Conservation (phyloP, 164 flowering plant genomes). For the Protea cynaroides region DNA sequence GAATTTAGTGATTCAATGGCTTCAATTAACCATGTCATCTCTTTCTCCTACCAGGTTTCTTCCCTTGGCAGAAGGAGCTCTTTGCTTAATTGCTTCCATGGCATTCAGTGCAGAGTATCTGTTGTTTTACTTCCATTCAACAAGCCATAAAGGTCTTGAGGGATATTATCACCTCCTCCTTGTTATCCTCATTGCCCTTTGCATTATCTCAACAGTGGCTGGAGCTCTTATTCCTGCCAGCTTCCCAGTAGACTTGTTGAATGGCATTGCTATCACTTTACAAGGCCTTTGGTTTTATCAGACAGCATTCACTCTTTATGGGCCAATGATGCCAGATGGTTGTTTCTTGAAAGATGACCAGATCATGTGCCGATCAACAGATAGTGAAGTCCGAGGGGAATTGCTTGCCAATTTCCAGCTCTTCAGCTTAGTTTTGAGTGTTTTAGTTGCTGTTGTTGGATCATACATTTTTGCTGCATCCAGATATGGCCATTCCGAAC, state of each 20-base stretch:
- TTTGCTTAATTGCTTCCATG: slow-evolving; percentile 68
- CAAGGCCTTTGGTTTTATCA: slow-evolving; percentile 99
- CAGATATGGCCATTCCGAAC: slow-evolving; percentile 33
- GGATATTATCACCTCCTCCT: slow-evolving; percentile 92
- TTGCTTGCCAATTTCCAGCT: slow-evolving; percentile 82
- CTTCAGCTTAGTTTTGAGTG: slow-evolving; percentile 44
- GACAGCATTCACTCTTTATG: slow-evolving; percentile 90
- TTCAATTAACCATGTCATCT: background rate
- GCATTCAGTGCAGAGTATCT: slow-evolving; percentile 89
- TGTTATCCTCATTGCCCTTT: slow-evolving; percentile 74
- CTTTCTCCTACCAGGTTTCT: slow-evolving; percentile 37
- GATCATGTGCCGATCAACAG: slow-evolving; percentile 44
- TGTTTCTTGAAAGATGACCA: slow-evolving; percentile 44
- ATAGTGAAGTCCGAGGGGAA: slow-evolving; percentile 65
- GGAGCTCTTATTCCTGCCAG: slow-evolving; percentile 74
- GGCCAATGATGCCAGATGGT: slow-evolving; percentile 92
- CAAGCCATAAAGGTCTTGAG: slow-evolving; percentile 89
- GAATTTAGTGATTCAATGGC: too few relatives aligned
- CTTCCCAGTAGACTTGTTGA: slow-evolving; percentile 59
- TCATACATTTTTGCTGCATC: slow-evolving; percentile 46
- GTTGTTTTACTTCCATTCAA: slow-evolving; percentile 87
- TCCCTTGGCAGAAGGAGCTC: slow-evolving; percentile 77
- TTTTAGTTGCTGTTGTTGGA: slow-evolving; percentile 39
- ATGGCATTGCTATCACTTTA: slow-evolving; percentile 80
- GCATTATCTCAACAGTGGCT: slow-evolving; percentile 52